Percentiles rank a stretch among this genome's conserved stretches.
phyloP scores from a whole-genome alignment of 2,329 filamentous ascomycete genomes.

The Cladosporium sp. region DNA sequence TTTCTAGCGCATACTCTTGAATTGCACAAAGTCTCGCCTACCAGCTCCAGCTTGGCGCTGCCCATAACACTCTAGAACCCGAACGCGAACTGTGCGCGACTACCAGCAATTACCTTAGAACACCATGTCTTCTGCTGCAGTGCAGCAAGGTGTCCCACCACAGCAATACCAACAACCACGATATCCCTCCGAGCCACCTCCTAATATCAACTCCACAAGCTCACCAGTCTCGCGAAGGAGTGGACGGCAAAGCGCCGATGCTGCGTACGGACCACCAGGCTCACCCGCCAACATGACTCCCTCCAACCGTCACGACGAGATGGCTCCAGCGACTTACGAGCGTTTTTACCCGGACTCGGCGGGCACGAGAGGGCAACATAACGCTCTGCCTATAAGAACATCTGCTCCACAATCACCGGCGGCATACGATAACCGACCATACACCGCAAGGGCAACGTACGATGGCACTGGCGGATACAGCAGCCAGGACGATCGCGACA shows the following conservation, averaged over 20 bases:
- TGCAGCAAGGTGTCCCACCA: slow-evolving; percentile 26
- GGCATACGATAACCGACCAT: slow-evolving; percentile 23
- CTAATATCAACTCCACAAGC: slow-evolving; percentile 22
- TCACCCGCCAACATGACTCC: slow-evolving; percentile 43
- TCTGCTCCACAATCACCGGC: slow-evolving; percentile 17
- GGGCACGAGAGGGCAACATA: slow-evolving; percentile 18
- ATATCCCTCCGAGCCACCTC: slow-evolving; percentile 18
- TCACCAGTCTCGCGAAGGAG: slow-evolving; percentile 35
- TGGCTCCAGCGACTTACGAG: slow-evolving; percentile 73
- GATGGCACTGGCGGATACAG: slow-evolving; percentile 37
- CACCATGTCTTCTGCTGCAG: slow-evolving; percentile 30
- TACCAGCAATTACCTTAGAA: background rate
- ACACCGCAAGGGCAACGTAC: slow-evolving; percentile 25
- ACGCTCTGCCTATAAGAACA: slow-evolving; percentile 25
- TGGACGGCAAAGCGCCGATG: slow-evolving; percentile 32
- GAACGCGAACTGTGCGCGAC: background rate
- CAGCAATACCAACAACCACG: slow-evolving; percentile 22
- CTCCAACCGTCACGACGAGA: slow-evolving; percentile 50
- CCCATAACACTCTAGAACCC: background rate
- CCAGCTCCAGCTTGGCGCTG: background rate
- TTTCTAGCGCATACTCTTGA: slow-evolving; percentile 3
- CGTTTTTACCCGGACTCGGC: slow-evolving; percentile 46
- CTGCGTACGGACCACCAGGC: slow-evolving; percentile 31
- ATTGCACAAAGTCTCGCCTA: background rate
- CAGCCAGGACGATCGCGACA: slow-evolving; percentile 35